Base-by-base conservation (phyloP, 768 basidiomycete species). In the Brasilioporus rufonigricans region DNA sequence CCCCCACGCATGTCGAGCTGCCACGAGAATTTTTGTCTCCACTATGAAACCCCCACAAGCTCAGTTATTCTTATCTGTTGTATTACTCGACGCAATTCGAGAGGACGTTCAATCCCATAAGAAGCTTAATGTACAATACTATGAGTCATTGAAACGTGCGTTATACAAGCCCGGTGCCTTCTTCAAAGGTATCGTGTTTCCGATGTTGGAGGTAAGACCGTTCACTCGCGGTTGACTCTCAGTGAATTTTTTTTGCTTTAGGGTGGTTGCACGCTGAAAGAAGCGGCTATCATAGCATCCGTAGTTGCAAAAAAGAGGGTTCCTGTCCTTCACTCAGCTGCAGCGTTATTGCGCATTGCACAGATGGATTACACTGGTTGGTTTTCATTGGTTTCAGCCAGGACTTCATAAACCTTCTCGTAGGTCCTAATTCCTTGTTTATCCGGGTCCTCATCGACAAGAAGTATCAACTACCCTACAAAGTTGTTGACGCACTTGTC, bases 141-240 rank as follows among this genome's bases (percentile, higher is more conserved):
- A 94, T 64, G 91, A 95, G 69, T 86, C 87, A n/a, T 69, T 99
- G 61, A 94, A 93, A 71, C 86, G 92, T 62, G 83, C 92, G 5
- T 73, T 98, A 55, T 98, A 96, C 72, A 99, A 98, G 71, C 97
- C 97, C 3, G 90, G 89, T 4, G 96, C 97, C 1, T 98, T 98
- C 71, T 98, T 98, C 80, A 98, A 99, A 70, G 97, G 96, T 5
- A 86, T 99, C 53, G 79, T 99, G 35, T 98, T 99, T 71, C 97
- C 97, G 1, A 78, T 99, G 70, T 80, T 97, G 56, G 93, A 96
- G 67, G 95, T 94, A 64, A 60, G 87, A 66, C 13, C 49, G 31
- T 47, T 45, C 18, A 40, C 36, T n/a, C 14, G 29, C 18, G 33
- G 6, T 50, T 24, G 10, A 79, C 75, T 69, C 54, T 48, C 62